Base-by-base conservation (phyloP, 164 flowering plant genomes). In the Vitis labrusca region DNA sequence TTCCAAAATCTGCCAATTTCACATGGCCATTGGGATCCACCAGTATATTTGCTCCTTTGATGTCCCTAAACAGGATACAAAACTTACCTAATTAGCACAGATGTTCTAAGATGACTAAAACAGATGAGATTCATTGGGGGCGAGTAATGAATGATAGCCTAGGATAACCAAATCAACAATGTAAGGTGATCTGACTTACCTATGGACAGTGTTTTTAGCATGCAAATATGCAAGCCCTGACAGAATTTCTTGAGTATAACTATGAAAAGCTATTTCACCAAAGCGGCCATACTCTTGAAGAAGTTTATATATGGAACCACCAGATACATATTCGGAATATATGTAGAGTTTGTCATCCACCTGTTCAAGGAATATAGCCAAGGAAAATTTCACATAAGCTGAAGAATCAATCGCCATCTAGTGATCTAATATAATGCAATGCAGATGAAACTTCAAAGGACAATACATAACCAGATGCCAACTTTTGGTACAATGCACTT, bases 21-120 rank as follows among this genome's bases (percentile, higher is more conserved):
- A 91, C 76, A 57, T 83, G 78, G 50, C 97, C 93, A 83, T 75
- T 81, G 12, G 97, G 91, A 68, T 82, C 93, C 9, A 89, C 93
- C 19, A 91, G 83, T 68, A 91, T 86, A 76, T 91, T 91, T 58
- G 97, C 97, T 57, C 93, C 97, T 81, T 91, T 91, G 61, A 91
- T 89, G 64, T 91, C 97, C 82, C 97, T 91, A 83, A 65, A 23
- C 19, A 67, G 2, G 67, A 32, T 62, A 23, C 48, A 66, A 76
- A 50, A 23, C 19, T 23, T 17, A 10, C 19, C 16, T 27, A 32
- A 68, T 50, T 16, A 59, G 52, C 52, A 61, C 12, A 59, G 30
- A 64, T 51, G 17, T 13, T 16, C 23, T 8, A 19, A 54, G 48
- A 70, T 8, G 53, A 70, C 37, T 13, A 15, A 53, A 52, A 3